These are phyloP conservation scores for Penicillium crustosum DNA, from an alignment of 2,329 filamentous ascomycete genomes.

Conservation along the genomic window DNA sequence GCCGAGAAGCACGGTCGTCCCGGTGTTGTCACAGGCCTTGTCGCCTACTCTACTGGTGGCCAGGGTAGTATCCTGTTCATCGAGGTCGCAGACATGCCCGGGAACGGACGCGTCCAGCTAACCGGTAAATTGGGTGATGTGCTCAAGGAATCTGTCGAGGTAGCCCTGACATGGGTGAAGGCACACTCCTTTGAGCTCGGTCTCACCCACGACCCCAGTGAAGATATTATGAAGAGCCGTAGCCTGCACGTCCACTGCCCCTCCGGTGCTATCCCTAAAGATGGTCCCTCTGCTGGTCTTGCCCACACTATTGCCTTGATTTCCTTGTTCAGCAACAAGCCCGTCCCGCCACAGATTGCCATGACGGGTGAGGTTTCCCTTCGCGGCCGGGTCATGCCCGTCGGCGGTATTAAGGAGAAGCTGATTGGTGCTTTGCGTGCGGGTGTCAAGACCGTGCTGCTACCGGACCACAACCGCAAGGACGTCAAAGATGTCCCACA, in stretches of 20 bases:
- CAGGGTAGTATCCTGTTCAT: conserved; percentile 98
- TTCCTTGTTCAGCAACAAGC: conserved; percentile 79
- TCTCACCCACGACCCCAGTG: conserved; percentile 72
- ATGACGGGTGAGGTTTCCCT: conserved; percentile 87
- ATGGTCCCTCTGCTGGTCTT: conserved; percentile 79
- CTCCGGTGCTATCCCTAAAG: conserved; percentile 91
- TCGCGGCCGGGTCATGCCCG: conserved; percentile 84
- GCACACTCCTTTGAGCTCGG: conserved; percentile 90
- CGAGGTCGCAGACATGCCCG: conserved; percentile 96
- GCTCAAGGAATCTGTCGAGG: conserved; percentile 94
- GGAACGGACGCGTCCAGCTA: conserved; percentile 84
- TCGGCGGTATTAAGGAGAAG: conserved; percentile 98
- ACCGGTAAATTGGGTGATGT: conserved; percentile 96
- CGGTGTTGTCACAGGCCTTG: conserved; percentile 91
- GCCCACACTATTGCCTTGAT: conserved; percentile 93
- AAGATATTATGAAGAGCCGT: conserved; percentile 94
- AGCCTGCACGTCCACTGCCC: conserved; percentile 96
- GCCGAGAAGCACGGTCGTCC: conserved; percentile 79
- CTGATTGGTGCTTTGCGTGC: conserved; percentile 90
- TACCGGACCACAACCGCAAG: conserved; percentile 86
- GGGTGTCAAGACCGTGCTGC: conserved; percentile 88
- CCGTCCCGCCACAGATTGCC: conserved; percentile 86
- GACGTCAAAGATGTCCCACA: conserved; percentile 86
- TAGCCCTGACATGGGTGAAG: conserved; percentile 95
- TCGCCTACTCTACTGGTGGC: conserved; percentile 88